Evolutionary conservation across 768 basidiomycete genomes (phyloP).

Genomic region (Rhodotorula diobovata): DNA sequence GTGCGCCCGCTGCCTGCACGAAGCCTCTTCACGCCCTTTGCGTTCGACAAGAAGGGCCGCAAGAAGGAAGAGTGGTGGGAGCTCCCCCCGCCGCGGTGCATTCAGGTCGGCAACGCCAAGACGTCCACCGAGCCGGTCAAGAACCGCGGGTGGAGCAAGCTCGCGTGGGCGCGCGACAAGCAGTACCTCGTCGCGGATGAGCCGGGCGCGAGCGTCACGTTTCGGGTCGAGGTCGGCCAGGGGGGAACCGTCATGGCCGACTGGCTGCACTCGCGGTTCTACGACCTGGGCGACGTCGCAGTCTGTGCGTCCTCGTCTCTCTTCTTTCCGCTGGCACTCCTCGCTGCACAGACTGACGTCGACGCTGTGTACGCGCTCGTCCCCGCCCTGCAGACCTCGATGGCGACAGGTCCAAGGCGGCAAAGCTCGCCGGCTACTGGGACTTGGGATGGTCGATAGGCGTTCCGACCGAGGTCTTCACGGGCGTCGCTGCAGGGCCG

Average conservation of each 20-base stretch:
- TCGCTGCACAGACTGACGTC: no score
- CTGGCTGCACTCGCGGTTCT: constrained; percentile 30
- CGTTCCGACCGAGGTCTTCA: constrained; percentile 29
- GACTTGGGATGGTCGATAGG: constrained; percentile 35
- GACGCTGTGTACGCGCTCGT: neutral
- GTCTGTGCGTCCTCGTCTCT: constrained; percentile 21
- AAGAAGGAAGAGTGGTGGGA: neutral
- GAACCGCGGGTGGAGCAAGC: constrained; percentile 26
- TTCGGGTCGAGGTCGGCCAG: constrained; percentile 39
- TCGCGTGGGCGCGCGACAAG: constrained; percentile 43
- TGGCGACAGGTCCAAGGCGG: constrained; percentile 6
- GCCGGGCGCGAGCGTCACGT: constrained; percentile 43
- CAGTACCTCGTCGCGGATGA: constrained; percentile 43
- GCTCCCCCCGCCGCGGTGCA: constrained; percentile 10
- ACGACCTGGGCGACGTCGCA: constrained; percentile 31
- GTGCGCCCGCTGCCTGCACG: constrained; percentile 11
- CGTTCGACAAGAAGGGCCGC: neutral
- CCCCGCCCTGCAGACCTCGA: constrained; percentile 18
- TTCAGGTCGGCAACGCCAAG: constrained; percentile 33
- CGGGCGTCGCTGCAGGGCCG: constrained; percentile 1
- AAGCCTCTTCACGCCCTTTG: constrained; percentile 22
- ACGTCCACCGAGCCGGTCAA: constrained; percentile 5
- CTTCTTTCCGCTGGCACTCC: no score
- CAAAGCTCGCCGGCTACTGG: constrained; percentile 29
- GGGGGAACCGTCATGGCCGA: constrained; percentile 26